Base-by-base conservation (phyloP, 129 eudicot genomes). In the Gnaphalium uliginosum region DNA sequence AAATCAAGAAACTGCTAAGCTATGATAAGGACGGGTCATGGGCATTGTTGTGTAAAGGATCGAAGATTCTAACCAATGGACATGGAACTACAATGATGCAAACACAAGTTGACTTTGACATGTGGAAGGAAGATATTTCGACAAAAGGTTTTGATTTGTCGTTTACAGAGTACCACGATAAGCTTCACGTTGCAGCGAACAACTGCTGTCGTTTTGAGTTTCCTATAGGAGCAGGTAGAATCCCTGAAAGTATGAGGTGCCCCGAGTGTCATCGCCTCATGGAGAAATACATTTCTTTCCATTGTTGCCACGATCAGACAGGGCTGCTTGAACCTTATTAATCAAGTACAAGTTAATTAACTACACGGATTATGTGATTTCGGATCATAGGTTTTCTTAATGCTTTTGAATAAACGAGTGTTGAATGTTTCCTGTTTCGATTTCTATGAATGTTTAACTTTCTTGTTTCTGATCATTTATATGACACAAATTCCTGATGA, bases 1-100 rank as follows among this genome's bases (percentile, higher is more conserved):
- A 89, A 59, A 81, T 93, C 77, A 78, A 86, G 82, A 87, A 86
- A 26, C 68, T 93, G 5, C 79, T 90, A 8, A 88, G 94, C 69
- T 86, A 46, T 22, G 98, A 92, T 74, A 86, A 85, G 76, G 78
- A 82, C 33, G 86, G 85, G 0, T 81, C 92, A 2, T 92, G 98
- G 96, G 98, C 92, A 6, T 39, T 92, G 19, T 68, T 93, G 48
- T 77, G 86, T 61, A 77, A 71, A 59, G 96, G 96, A n/a, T 81
- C 86, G 19, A 21, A 65, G 9, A 82, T 84, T 32, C 66, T 92
- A 59, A 73, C 89, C 8, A 75, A 41, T 18, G 90, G 86, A 8
- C 87, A 76, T 15, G 92, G 87, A 1, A 73, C 82, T 8, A 66
- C 84, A 0, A 79, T 90, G 69, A 17, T 84, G 66, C 80, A 73